phyloP scores from a whole-genome alignment of 192 early-diverging fungal genomes.

The Thamnidium elegans region DNA sequence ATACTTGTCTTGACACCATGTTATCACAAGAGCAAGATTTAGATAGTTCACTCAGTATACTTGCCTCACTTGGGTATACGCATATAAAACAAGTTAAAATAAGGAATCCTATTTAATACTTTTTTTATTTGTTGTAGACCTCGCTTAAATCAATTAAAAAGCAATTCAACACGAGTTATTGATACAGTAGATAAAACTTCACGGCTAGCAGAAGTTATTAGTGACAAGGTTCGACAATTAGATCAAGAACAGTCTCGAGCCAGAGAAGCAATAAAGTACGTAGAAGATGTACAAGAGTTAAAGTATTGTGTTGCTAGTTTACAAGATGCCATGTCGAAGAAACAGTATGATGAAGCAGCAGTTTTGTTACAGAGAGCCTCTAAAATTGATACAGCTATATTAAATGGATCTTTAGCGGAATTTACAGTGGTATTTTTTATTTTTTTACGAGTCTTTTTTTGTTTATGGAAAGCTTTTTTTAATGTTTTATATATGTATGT shows the following conservation, averaged over 20 bases:
- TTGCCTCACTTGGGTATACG: constrained; percentile 30
- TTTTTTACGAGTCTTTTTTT: background rate
- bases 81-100: background rate
- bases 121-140: constrained; percentile 39
- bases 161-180: constrained; percentile 45
- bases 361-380: constrained; percentile 59
- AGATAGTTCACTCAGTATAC: constrained; percentile 40
- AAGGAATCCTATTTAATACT: background rate
- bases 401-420: constrained; percentile 63
- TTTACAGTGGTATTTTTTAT: constrained; percentile 43
- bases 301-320: constrained; percentile 68
- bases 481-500: constrained; percentile 19
- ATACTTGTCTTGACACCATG: constrained; percentile 56
- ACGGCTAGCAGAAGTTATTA: constrained; percentile 75
- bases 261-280: constrained; percentile 62
- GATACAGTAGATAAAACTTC: constrained; percentile 64
- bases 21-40: constrained; percentile 40
- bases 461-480: constrained; percentile 29
- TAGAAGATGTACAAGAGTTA: constrained; percentile 73
- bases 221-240: constrained; percentile 78
- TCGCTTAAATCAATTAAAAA: constrained; percentile 47
- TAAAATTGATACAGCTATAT: constrained; percentile 51
- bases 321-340: constrained; percentile 54
- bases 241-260: constrained; percentile 78
- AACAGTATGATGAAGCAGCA: constrained; percentile 72